Evolutionary conservation across 495 filamentous ascomycete species (phyloP).

Genomic region (Hypoxylon intermedium): DNA sequence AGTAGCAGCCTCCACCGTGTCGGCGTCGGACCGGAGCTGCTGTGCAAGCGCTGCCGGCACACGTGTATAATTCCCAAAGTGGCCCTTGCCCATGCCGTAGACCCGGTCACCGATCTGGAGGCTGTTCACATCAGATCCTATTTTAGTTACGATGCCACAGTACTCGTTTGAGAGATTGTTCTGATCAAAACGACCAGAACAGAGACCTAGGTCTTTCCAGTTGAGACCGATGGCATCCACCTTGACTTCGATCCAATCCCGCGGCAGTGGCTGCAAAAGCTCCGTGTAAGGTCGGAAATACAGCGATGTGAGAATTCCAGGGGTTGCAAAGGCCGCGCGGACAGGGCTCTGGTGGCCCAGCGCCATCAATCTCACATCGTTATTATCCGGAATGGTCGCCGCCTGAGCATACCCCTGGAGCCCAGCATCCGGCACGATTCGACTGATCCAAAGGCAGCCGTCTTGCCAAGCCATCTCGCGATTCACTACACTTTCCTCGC

Average conservation of each 20-base stretch:
- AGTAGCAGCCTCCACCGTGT: conserved; percentile 49
- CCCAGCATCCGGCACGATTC: conserved; percentile 35
- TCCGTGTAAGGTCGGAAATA: conserved; percentile 33
- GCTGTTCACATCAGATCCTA: conserved; percentile 17
- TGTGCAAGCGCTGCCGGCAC: conserved; percentile 22
- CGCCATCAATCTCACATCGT: too few species aligned
- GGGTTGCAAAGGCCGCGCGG: conserved; percentile 17
- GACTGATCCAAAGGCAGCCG: conserved; percentile 41
- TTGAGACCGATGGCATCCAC: conserved; percentile 47
- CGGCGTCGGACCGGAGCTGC: conserved; percentile 46
- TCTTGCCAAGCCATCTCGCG: conserved; percentile 44
- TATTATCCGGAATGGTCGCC: not conserved
- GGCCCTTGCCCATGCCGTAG: conserved; percentile 43
- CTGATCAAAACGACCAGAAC: conserved; percentile 27
- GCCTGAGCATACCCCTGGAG: conserved; percentile 10
- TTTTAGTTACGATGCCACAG: conserved; percentile 32
- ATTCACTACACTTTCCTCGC: conserved; percentile 20
- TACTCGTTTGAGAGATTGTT: conserved; percentile 48
- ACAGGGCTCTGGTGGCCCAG: conserved; percentile 23
- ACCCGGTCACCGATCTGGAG: conserved; percentile 41
- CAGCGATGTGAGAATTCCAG: conserved; percentile 32
- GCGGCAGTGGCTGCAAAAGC: conserved; percentile 5
- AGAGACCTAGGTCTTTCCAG: conserved; percentile 38
- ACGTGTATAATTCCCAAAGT: conserved; percentile 36
- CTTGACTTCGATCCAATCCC: conserved; percentile 45